Base-by-base conservation (phyloP, 2,329 filamentous ascomycete species). In the Lecanicillium sp. region DNA sequence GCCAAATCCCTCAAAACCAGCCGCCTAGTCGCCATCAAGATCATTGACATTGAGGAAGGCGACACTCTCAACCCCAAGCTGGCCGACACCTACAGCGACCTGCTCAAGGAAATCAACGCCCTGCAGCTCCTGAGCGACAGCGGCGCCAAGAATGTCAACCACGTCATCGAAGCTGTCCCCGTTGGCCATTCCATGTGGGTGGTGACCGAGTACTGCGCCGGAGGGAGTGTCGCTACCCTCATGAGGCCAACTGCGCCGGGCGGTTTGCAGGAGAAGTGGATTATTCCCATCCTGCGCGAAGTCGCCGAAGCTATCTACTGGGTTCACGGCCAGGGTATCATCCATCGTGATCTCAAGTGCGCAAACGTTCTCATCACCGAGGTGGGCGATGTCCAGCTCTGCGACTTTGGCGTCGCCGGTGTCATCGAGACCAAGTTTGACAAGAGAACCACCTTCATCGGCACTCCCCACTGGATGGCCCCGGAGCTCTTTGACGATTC, bases 381-480 rank as follows among this genome's bases (percentile, higher is more conserved):
- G 58, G 72, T 78, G 27, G 86, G 86, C 18, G 68, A 77, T 19
- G 82, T 92, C 7, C 86, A 92, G 57, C 72, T 92, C 25, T 88
- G 85, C 54, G 86, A 92, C 55, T 92, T 92, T 57, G 86, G 87
- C 46, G 84, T 92, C 34, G 84, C 86, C 20, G 84, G 83, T 32
- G 77, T 87, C 33, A 75, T 89, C 41, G 84, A 89, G 55, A 81
- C 72, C 30, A 81, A 84, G 48, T 72, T 80, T 39, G 80, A 84
- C 50, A 92, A 92, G 61, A 71, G 85, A 38, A 81, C 81, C 4
- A 90, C 86, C 1, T 81, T 90, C 35, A 84, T 90, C 40, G 86
- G 86, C 17, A 92, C 87, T 0, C 81, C 82, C 3, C 80, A 89
- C 58, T 92, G 85, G 83, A 89, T 92, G 85, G 84, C 87, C 0